phyloP scores from a whole-genome alignment of 2,329 filamentous ascomycete genomes.

The Aulographum hederae region DNA sequence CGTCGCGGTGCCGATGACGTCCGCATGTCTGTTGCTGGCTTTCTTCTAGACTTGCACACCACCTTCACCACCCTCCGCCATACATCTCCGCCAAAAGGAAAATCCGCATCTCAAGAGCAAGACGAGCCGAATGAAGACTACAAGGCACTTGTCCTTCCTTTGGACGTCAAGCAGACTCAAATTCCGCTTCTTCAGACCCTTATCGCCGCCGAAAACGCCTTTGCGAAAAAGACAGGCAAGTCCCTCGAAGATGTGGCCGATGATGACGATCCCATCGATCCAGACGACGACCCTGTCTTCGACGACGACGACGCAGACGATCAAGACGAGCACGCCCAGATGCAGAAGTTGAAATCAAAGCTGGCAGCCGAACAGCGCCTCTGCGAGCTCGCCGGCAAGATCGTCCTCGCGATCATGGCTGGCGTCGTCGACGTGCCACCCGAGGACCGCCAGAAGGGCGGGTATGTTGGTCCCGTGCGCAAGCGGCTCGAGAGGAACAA shows the following conservation, averaged over 20 bases:
- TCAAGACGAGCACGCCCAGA: slow-evolving; percentile 22
- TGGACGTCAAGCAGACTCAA: slow-evolving; percentile 43
- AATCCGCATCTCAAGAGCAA: background rate
- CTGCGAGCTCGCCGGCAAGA: slow-evolving; percentile 5
- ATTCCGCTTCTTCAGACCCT: slow-evolving; percentile 33
- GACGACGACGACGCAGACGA: slow-evolving; percentile 28
- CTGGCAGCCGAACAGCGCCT: slow-evolving; percentile 4
- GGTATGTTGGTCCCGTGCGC: slow-evolving; percentile 45
- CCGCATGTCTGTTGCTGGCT: slow-evolving; percentile 55
- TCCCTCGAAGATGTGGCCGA: slow-evolving; percentile 35
- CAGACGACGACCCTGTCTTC: slow-evolving; percentile 44
- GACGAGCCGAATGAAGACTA: slow-evolving; percentile 26
- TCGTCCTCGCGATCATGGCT: slow-evolving; percentile 5
- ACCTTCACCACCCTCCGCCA: slow-evolving; percentile 58
- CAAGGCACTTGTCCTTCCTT: slow-evolving; percentile 46
- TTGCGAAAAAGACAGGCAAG: slow-evolving; percentile 50
- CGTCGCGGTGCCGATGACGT: slow-evolving; percentile 57
- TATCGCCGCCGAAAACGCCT: slow-evolving; percentile 55
- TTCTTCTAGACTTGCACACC: slow-evolving; percentile 65
- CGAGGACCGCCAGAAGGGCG: slow-evolving; percentile 39
- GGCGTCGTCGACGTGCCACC: slow-evolving; percentile 41
- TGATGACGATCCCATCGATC: slow-evolving; percentile 55
- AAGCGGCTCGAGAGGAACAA: slow-evolving; percentile 64
- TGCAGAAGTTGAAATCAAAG: slow-evolving; percentile 29
- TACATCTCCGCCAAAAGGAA: background rate